Conservation (phyloP, 2,329 filamentous ascomycete genomes). For the Tolypocladium inflatum region DNA sequence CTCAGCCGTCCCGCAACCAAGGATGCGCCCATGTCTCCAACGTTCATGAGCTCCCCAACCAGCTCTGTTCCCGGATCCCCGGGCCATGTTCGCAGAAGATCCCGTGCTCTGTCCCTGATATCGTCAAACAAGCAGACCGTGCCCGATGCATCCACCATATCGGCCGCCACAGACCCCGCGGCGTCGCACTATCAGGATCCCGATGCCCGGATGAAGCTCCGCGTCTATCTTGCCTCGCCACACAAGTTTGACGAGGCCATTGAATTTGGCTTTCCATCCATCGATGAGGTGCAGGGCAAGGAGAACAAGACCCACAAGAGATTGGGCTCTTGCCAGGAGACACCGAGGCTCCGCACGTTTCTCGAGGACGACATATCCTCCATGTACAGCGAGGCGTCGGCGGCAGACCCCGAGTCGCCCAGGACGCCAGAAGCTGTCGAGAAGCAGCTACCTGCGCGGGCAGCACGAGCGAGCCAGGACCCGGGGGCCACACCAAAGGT, state of each 20-base stretch:
- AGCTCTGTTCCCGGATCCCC: slow-evolving; percentile 12
- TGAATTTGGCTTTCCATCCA: slow-evolving; percentile 81
- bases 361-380: slow-evolving; percentile 49
- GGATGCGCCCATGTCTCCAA: slow-evolving; percentile 23
- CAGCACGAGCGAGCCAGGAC: slow-evolving; percentile 15
- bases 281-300: slow-evolving; percentile 30
- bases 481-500: slow-evolving; percentile 17
- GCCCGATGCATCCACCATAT: slow-evolving; percentile 10
- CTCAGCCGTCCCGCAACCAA: slow-evolving; percentile 37
- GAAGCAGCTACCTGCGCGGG: slow-evolving; percentile 20
- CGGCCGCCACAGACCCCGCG: slow-evolving; percentile 49
- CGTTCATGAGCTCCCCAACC: slow-evolving; percentile 13
- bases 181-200: slow-evolving; percentile 86
- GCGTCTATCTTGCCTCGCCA: slow-evolving; percentile 77
- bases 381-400: slow-evolving; percentile 42
- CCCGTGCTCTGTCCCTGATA: slow-evolving; percentile 46
- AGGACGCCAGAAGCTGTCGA: slow-evolving; percentile 43
- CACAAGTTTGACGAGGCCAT: slow-evolving; percentile 95
- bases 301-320: slow-evolving; percentile 15
- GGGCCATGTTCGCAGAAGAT: slow-evolving; percentile 38
- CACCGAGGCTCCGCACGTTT: slow-evolving; percentile 43
- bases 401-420: slow-evolving; percentile 50
- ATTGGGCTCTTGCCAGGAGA: slow-evolving; percentile 14
- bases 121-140: slow-evolving; percentile 31
- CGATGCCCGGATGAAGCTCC: slow-evolving; percentile 75